Evolutionary conservation across 2,329 filamentous ascomycete species (phyloP).

Genomic region (Sporothrix inflata): DNA sequence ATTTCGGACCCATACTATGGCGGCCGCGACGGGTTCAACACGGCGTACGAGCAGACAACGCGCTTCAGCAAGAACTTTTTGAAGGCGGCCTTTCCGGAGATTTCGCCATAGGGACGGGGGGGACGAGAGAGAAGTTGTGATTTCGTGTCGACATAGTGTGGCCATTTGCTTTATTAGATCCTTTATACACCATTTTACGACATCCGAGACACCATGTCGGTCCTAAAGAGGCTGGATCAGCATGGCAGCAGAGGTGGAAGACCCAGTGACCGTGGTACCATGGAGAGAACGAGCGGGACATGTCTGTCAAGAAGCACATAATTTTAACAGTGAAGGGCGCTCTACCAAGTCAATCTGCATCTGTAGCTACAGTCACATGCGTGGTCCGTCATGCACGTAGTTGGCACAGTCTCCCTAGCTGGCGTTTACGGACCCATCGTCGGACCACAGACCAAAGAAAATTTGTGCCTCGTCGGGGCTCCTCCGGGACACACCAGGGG

Average conservation of each 20-base stretch:
- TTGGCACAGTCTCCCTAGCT: neutral
- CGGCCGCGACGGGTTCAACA: slow-evolving; percentile 77
- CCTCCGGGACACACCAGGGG: neutral
- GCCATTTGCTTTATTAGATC: neutral
- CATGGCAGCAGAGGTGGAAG: no score
- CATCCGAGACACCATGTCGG: no score
- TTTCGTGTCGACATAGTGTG: neutral
- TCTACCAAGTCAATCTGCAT: neutral
- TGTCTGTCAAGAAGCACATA: neutral
- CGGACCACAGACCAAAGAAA: neutral
- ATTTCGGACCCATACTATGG: slow-evolving; percentile 93
- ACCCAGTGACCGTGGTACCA: neutral
- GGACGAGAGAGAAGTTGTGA: no score
- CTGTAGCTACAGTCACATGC: neutral
- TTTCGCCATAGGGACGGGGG: neutral
- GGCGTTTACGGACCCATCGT: neutral
- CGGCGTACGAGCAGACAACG: slow-evolving; percentile 81
- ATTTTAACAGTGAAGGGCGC: neutral
- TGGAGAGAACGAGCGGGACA: neutral
- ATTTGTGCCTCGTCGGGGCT: neutral
- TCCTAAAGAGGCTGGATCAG: no score
- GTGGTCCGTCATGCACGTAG: neutral
- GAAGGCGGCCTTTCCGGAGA: slow-evolving; percentile 56
- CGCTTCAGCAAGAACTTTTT: slow-evolving; percentile 79
- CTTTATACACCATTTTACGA: neutral